Conservation (phyloP, 1,284 basidiomycete genomes). For the Cutaneotrichosporon mucoides region DNA sequence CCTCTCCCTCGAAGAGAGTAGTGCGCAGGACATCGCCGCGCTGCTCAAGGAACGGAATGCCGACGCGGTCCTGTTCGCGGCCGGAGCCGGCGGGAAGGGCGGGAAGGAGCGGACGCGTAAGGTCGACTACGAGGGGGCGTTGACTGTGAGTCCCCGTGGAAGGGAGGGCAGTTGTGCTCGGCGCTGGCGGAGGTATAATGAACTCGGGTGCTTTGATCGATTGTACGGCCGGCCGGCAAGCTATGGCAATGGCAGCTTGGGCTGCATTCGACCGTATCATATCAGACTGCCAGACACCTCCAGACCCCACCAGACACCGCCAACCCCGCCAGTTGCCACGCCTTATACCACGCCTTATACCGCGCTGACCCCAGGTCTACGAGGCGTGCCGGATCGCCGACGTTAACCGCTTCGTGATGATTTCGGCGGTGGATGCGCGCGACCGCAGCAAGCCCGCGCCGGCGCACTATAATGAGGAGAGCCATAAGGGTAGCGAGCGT, state of each 20-base stretch:
- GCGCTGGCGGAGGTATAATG: too few species aligned
- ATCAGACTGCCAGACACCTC: too few species aligned
- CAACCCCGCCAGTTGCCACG: too few species aligned
- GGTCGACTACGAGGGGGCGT: conserved; percentile 67
- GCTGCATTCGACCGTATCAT: too few species aligned
- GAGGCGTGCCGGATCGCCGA: conserved; percentile 61
- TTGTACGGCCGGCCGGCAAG: too few species aligned
- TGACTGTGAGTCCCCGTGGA: conserved; percentile 52
- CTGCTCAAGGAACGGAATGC: conserved; percentile 55
- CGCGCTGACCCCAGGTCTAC: conserved; percentile 56
- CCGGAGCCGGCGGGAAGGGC: conserved; percentile 67
- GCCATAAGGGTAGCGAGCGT: conserved; percentile 50
- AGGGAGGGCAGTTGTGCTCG: too few species aligned
- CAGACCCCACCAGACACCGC: too few species aligned
- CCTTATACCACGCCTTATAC: too few species aligned
- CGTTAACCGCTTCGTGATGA: conserved; percentile 55
- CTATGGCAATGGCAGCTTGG: too few species aligned
- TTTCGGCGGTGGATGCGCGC: conserved; percentile 64
- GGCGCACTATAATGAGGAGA: conserved; percentile 53
- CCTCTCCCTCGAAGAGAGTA: conserved; percentile 60
- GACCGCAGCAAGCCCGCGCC: conserved; percentile 52
- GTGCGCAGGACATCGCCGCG: conserved; percentile 54
- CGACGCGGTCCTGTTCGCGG: conserved; percentile 61
- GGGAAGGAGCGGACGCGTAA: conserved; percentile 59
- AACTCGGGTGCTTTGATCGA: too few species aligned